phyloP scores from a whole-genome alignment of 2,329 filamentous ascomycete genomes.

The Alternaria incomplexa region DNA sequence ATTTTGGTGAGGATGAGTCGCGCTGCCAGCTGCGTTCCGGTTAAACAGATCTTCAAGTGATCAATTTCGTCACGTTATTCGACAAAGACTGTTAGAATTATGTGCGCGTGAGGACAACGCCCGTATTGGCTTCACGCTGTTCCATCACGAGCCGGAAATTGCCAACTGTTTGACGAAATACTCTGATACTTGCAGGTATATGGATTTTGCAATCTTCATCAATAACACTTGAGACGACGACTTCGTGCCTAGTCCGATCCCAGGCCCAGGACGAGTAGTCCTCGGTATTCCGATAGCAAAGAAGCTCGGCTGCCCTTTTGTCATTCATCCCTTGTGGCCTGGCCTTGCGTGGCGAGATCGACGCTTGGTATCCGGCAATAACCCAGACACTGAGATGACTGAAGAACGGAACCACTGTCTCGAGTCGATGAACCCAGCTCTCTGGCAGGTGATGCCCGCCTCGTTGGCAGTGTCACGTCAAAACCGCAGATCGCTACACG shows the following conservation, averaged over 20 bases:
- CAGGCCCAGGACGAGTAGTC: background rate
- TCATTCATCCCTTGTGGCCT: background rate
- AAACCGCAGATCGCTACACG: background rate
- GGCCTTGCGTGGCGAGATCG: background rate
- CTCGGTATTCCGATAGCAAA: background rate
- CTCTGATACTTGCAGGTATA: background rate
- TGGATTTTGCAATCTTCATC: background rate
- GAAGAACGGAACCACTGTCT: background rate
- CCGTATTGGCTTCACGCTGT: background rate
- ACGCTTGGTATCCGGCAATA: background rate
- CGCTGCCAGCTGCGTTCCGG: background rate
- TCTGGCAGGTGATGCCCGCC: background rate
- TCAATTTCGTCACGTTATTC: background rate
- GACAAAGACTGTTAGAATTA: background rate
- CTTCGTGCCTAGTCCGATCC: background rate
- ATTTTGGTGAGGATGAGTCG: background rate
- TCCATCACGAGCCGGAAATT: background rate
- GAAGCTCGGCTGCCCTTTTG: background rate
- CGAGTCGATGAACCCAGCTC: background rate
- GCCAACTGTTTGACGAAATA: background rate
- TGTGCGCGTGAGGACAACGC: background rate
- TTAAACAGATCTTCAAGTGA: background rate
- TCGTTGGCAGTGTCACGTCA: background rate
- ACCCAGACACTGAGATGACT: background rate
- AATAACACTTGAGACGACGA: background rate